Base-by-base conservation (phyloP, 768 basidiomycete species). In the Boletus rex-veris region DNA sequence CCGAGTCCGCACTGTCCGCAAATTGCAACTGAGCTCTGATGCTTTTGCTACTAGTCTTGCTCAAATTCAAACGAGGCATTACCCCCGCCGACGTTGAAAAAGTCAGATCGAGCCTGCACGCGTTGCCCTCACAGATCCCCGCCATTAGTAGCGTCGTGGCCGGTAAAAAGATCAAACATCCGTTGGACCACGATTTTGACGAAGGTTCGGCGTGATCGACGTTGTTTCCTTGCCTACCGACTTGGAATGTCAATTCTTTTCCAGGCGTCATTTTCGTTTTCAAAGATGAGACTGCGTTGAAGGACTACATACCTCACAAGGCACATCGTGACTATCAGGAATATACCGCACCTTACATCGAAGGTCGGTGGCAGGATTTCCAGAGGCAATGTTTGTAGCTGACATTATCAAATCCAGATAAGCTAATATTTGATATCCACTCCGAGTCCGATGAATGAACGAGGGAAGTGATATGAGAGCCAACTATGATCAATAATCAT, bases 241-340 rank as follows among this genome's bases (percentile, higher is more conserved):
- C 28, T 8, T 14, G 33, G 33, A 14, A 35, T 14, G 33, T 35
- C 31, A 12, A 6, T 45, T 8, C 16, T 5, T 38, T 30, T 33
- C 31, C 38, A 69, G 66, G 67, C 14, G 10, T 60, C 30, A 56
- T 67, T 24, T 55, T 67, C 24, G 10, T 63, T 39, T 70, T 68
- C 42, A 45, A 68, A 24, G 54, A 56, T 33, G 52, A 53, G 46
- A 48, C 49, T 12, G 53, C 53, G 18, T 44, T 66, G 26, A 53
- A 52, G 4, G 44, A 30, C 0, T 67, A 67, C 36, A 1, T 8
- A 4, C 19, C 57, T 38, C 63, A 64, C 54, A 28, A 58, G 45
- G 55, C 58, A 15, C 62, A 64, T 40, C 33, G 5, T 3, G 58
- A 54, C 14, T 58, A 53, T 36, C 56, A 53, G 28, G 36, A 16